These are phyloP conservation scores for Breviolum minutum DNA, from an alignment of 73 alveolate species.

Conservation along the genomic window DNA sequence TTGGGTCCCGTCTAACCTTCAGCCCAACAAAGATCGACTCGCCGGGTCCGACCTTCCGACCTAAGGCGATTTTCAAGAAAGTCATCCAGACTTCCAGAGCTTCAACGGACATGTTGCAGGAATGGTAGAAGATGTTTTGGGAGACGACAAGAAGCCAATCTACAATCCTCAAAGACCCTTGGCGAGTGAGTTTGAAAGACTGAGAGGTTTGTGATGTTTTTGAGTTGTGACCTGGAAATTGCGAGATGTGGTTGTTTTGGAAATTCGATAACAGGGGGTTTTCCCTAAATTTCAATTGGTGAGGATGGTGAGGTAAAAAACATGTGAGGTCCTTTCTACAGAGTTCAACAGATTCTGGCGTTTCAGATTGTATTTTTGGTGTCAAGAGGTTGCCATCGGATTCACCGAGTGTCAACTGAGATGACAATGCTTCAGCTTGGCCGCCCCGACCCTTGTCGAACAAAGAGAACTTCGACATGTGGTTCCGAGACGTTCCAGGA, in stretches of 20 bases:
- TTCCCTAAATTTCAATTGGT: neutral
- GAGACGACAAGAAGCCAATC: conserved; percentile 53
- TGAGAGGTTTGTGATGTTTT: no score
- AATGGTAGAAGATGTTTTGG: neutral
- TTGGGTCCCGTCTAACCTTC: neutral
- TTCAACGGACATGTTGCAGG: conserved; percentile 49
- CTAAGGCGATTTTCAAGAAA: conserved; percentile 17
- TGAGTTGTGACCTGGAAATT: neutral
- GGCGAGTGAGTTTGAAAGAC: neutral
- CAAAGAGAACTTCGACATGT: conserved; percentile 72
- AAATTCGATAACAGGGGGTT: neutral
- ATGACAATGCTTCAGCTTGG: neutral
- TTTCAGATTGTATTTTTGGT: no score
- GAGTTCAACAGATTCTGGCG: no score
- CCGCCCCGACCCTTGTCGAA: conserved; percentile 49
- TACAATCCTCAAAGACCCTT: neutral
- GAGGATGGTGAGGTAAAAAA: no score
- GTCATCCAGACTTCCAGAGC: conserved; percentile 31
- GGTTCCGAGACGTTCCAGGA: conserved; percentile 75
- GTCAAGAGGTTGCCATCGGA: no score
- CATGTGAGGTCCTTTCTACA: no score
- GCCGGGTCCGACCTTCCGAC: neutral
- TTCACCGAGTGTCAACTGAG: neutral
- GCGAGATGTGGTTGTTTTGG: neutral
- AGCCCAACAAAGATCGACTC: neutral